Percentiles rank a stretch among this genome's conserved stretches.
These are phyloP conservation scores for Rhizopogon vesiculosus DNA, from an alignment of 768 basidiomycete genomes.

Conservation along the genomic window DNA sequence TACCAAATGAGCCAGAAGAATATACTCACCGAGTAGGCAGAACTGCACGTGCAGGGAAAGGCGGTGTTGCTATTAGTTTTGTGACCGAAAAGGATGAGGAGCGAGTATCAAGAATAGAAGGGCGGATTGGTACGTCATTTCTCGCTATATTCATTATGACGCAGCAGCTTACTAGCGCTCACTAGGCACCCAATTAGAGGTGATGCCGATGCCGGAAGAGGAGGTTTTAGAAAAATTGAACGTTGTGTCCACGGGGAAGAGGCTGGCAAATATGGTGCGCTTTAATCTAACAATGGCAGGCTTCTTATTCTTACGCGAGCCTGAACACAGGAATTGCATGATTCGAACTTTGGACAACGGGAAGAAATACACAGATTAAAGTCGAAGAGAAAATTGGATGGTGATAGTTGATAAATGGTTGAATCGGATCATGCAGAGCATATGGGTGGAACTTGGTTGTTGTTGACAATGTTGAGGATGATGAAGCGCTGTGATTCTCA, in stretches of 20 bases:
- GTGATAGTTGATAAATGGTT: background rate
- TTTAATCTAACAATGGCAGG: background rate
- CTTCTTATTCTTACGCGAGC: background rate
- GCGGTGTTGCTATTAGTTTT: conserved; percentile 89
- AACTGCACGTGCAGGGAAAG: conserved; percentile 86
- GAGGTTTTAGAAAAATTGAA: conserved; percentile 84
- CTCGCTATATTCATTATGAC: background rate
- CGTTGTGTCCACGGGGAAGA: conserved; percentile 86
- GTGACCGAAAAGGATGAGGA: conserved; percentile 93
- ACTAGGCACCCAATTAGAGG: conserved; percentile 68
- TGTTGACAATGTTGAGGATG: too few species aligned
- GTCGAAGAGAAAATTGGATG: conserved; percentile 16
- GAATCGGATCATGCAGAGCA: too few species aligned
- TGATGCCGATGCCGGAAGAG: conserved; percentile 73
- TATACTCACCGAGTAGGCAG: conserved; percentile 95
- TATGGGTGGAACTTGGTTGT: too few species aligned
- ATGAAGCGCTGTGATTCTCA: too few species aligned
- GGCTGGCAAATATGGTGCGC: conserved; percentile 89
- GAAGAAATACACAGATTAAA: conserved; percentile 81
- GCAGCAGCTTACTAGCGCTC: background rate
- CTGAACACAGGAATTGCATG: conserved; percentile 65
- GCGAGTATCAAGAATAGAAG: conserved; percentile 76
- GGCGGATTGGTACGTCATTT: conserved; percentile 67
- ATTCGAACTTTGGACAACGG: conserved; percentile 84
- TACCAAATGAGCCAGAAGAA: conserved; percentile 86